These are phyloP conservation scores for Pezicula radicicola DNA, from an alignment of 2,329 filamentous ascomycete species.

Conservation along the genomic window DNA sequence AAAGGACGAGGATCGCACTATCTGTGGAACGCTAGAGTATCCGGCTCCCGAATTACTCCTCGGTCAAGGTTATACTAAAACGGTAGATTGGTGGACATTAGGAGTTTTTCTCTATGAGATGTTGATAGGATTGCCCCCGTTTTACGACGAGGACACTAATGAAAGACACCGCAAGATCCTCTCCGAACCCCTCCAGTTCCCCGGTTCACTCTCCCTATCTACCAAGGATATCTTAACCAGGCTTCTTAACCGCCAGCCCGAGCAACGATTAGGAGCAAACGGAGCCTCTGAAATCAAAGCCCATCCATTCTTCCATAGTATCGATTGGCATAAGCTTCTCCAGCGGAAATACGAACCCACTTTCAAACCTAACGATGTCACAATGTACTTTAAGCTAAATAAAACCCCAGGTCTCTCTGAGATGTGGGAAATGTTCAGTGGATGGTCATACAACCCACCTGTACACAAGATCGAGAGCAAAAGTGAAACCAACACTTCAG, in stretches of 20 bases:
- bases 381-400: too few species aligned
- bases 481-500: too few species aligned
- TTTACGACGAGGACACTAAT: constrained; percentile 99
- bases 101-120: constrained; percentile 97
- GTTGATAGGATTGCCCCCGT: constrained; percentile 93
- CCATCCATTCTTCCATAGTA: constrained; percentile 97
- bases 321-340: constrained; percentile 96
- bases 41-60: constrained; percentile 90
- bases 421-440: too few species aligned
- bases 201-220: constrained; percentile 81
- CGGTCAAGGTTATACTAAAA: constrained; percentile 95
- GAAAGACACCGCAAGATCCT: constrained; percentile 99
- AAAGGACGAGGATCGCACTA: constrained; percentile 98
- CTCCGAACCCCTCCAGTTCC: constrained; percentile 93
- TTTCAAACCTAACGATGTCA: constrained; percentile 74
- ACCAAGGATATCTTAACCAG: constrained; percentile 90
- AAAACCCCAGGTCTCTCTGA: too few species aligned
- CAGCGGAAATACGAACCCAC: constrained; percentile 98
- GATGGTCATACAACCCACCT: too few species aligned
- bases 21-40: constrained; percentile 97
- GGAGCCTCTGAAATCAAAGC: constrained; percentile 97
- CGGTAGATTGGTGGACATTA: constrained; percentile 93
- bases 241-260: constrained; percentile 87
- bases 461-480: too few species aligned
- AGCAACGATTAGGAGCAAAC: constrained; percentile 84